Percentiles rank a stretch among this genome's conserved stretches.
These are phyloP conservation scores for Fragaria iinumae DNA, from an alignment of 306 rosid species.

Conservation along the genomic window DNA sequence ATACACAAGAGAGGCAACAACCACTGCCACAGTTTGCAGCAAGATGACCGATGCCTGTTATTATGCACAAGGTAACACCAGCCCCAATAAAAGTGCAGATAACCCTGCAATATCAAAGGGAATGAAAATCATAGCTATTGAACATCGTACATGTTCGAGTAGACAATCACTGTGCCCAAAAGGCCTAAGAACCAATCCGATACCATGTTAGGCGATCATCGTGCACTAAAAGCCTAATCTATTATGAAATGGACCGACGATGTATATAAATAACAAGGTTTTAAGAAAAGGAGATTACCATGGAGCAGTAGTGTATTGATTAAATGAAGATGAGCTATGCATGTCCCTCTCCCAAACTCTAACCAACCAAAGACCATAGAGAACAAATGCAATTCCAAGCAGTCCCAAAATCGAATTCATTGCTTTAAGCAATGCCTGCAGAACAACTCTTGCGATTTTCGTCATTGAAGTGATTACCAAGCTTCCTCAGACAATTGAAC, in stretches of 20 bases:
- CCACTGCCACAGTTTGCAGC: conserved; percentile 32
- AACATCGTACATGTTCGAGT: neutral
- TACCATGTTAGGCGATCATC: neutral
- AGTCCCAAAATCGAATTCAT: conserved; percentile 37
- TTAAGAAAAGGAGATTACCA: conserved; percentile 23
- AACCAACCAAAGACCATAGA: conserved; percentile 34
- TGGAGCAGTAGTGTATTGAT: conserved; percentile 16
- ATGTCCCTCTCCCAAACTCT: conserved; percentile 41
- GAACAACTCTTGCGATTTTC: conserved; percentile 22
- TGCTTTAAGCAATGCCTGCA: conserved; percentile 29
- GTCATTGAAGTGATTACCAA: conserved; percentile 10
- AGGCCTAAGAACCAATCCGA: neutral
- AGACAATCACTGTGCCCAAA: neutral
- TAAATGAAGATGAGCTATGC: neutral
- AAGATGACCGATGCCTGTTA: conserved; percentile 35
- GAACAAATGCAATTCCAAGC: conserved; percentile 44
- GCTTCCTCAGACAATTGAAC: neutral
- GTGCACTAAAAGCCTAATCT: neutral
- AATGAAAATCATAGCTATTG: neutral
- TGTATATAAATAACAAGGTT: neutral
- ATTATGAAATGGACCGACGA: neutral
- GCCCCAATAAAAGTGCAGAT: conserved; percentile 28
- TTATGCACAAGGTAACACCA: conserved; percentile 30
- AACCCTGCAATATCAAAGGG: conserved; percentile 26
- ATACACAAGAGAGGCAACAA: conserved; percentile 43